Percentiles rank a stretch among this genome's conserved stretches.
Evolutionary conservation across 495 filamentous ascomycete species (phyloP).

Genomic region (Penicillium chermesinum): DNA sequence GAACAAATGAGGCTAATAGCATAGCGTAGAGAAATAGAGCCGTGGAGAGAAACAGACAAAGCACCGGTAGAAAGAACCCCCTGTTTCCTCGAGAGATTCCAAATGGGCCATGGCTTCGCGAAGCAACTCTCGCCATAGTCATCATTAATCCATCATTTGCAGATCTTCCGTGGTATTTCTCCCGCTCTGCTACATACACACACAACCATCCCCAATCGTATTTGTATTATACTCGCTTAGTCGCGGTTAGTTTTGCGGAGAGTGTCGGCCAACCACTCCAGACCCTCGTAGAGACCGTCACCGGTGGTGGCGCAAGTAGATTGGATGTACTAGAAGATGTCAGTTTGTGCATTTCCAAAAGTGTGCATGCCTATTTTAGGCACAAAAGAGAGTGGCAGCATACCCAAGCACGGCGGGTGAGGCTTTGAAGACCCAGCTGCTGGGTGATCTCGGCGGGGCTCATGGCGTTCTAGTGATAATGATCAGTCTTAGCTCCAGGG

Average conservation of each 20-base stretch:
- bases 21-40: constrained; percentile 40
- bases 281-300: constrained; percentile 99
- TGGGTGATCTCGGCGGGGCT: constrained; percentile 99
- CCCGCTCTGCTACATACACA: constrained; percentile 31
- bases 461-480: constrained; percentile 79
- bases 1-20: constrained; percentile 42
- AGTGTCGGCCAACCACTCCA: constrained; percentile 96
- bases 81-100: constrained; percentile 9
- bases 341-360: too few relatives aligned
- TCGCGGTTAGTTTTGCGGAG: constrained; percentile 86
- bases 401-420: constrained; percentile 98
- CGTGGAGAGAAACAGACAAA: constrained; percentile 39
- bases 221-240: constrained; percentile 49
- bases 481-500: not conserved
- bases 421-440: constrained; percentile 97
- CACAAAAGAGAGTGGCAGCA: constrained; percentile 33
- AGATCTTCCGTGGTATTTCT: constrained; percentile 39
- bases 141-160: constrained; percentile 39
- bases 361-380: too few relatives aligned
- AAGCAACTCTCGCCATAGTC: constrained; percentile 32
- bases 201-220: not conserved
- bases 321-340: constrained; percentile 81
- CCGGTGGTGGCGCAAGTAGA: constrained; percentile 98
- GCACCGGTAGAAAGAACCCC: constrained; percentile 27
- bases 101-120: constrained; percentile 19